phyloP scores from a whole-genome alignment of 306 rosid genomes.

The Prunus fruticosa region DNA sequence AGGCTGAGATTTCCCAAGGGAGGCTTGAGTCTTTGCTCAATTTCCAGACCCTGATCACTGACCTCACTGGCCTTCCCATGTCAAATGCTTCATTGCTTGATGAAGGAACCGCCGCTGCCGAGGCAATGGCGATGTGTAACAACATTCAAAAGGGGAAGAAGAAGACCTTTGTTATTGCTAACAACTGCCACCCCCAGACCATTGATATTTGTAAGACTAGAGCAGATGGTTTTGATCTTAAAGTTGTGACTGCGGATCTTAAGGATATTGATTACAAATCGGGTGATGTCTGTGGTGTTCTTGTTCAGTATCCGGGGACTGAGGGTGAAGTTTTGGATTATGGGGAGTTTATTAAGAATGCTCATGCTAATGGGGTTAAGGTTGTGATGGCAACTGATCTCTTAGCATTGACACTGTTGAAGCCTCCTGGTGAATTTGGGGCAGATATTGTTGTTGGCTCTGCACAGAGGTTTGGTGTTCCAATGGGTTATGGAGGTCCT shows the following conservation, averaged over 20 bases:
- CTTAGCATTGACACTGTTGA: constrained; percentile 80
- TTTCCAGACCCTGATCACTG: constrained; percentile 80
- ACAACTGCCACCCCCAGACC: constrained; percentile 90
- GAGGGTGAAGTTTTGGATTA: constrained; percentile 97
- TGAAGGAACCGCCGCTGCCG: constrained; percentile 99
- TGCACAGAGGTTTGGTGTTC: constrained; percentile 96
- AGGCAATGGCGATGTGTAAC: constrained; percentile 99
- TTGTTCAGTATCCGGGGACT: constrained; percentile 98
- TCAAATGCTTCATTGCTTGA: constrained; percentile 97
- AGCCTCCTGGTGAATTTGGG: constrained; percentile 95
- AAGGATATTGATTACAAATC: constrained; percentile 76
- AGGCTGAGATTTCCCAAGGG: constrained; percentile 98
- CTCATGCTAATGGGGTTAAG: constrained; percentile 93
- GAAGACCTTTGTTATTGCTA: constrained; percentile 85
- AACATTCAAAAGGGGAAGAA: constrained; percentile 84
- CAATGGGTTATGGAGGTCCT: constrained; percentile 99
- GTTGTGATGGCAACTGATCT: constrained; percentile 98
- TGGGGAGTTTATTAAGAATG: constrained; percentile 81
- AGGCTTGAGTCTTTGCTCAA: constrained; percentile 89
- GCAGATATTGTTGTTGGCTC: constrained; percentile 99
- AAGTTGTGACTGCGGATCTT: constrained; percentile 62
- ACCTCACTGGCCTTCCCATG: constrained; percentile 96
- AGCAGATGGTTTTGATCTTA: constrained; percentile 86
- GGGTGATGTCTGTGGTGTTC: constrained; percentile 97
- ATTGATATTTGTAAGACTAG: constrained; percentile 84